Base-by-base conservation (phyloP, 2,329 filamentous ascomycete species). In the Aspergillus fischeri region DNA sequence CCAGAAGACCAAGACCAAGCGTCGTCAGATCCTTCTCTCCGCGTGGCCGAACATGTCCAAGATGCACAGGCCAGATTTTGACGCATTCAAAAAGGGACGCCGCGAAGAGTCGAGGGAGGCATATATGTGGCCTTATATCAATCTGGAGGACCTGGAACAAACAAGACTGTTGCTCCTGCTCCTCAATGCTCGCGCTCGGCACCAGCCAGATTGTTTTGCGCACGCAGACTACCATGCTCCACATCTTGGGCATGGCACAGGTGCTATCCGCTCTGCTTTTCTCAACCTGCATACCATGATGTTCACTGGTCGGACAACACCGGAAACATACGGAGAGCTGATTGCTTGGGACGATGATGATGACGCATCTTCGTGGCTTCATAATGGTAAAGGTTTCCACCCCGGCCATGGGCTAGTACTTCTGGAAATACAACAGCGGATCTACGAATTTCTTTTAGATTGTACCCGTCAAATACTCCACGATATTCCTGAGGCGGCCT, bases 41-140 rank as follows among this genome's bases (percentile, higher is more conserved):
- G 73, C 71, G 1, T 83, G 80, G 79, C 81, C 81, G 0, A 68
- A 71, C 21, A 84, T 86, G 75, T 63, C 81, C 0, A 49, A 60
- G 0, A 62, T 53, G 0, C 83, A 86, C 65, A 79, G 81, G 0
- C 82, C 83, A 0, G 83, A 86, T 56, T 80, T 83, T 41, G 65
- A 68, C 6, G 67, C 64, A 25, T 67, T 74, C 32, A 56, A 55
- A 9, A 66, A 63, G 45, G 64, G 67, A 8, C 51, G 29, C 1
- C 62, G 63, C 3, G 65, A 64, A 10, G 59, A 63, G 25, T 63
- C 70, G n/a, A 62, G 56, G 7, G 73, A 77, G 5, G 54, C 69
- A 8, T 83, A 71, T 58, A 66, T 82, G 45, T 84, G 77, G 75
- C 83, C 83, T 0, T 74, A 80, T 49, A 78, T 86, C 65, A 87